Base-by-base conservation (phyloP, 1,284 basidiomycete genomes). In the Mycena sp. region DNA sequence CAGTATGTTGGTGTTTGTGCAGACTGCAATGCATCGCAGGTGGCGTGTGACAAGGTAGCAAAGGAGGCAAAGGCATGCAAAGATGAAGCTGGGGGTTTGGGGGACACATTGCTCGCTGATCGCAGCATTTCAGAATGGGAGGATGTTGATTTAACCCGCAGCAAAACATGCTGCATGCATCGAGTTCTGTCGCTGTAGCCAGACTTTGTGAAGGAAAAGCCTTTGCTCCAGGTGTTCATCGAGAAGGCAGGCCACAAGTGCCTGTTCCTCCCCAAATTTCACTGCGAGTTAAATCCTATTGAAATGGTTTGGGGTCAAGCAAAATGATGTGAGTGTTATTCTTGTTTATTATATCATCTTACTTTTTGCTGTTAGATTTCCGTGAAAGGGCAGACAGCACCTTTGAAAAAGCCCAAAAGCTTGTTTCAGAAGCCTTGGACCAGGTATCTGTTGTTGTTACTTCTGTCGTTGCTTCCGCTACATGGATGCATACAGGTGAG, bases 201-300 rank as follows among this genome's bases (percentile, higher is more conserved):
- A 17, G 73, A 73, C 49, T 73, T 73, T 30, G 26, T 21, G 3
- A 41, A 56, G 21, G 68, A 74, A 48, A 71, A 70, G 56, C 69
- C 43, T 7, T 26, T 21, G 25, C 19, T 44, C n/a, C 43, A 19
- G n/a, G 19, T 44, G 7, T 7, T 19, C n/a, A 44, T 26, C n/a
- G 43, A 44, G 25, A 35, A 35, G 14, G 32, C 32, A 14, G 32
- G 32, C 9, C 32, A 35, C 32, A 35, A 35, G 14, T 35, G 32
- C 32, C 14, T 35, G 14, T 35, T 35, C 14, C 32, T 35, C 14
- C 32, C 32, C 32, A 35, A 35, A 14, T 35, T 35, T 14, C 32
- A 35, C 32, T 35, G 32, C 14, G 32, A 35, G 32, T 35, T 35
- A 14, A 35, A 35, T 14, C 32, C 32, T 14, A 35, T 35, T 14